Evolutionary conservation across 176 grass and related monocot genomes (phyloP), one percentile per base, ranked within the genome.

Genomic region (Bothriochloa decipiens): DNA sequence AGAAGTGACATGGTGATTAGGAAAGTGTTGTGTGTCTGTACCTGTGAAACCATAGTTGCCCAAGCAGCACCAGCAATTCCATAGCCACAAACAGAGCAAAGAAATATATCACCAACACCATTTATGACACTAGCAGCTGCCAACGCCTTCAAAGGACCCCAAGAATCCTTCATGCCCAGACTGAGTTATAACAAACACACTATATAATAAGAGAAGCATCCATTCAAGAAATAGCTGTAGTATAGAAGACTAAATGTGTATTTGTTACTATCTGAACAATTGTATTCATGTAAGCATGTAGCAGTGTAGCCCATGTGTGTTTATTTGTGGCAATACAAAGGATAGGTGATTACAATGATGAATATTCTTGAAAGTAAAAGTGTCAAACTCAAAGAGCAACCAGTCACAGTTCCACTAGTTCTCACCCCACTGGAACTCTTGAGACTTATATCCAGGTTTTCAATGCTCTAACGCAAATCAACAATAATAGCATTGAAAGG

Each of bases 1-100:
- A 58, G 78, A 57, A 70, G 49, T 62, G 20, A 7, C 20, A 4
- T 53, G 20, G 43, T 74, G 35, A 61, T 40, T 55, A 45, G 29
- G 55, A 77, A 77, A 81, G 35, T 60, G 76, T 66, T 68, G 35
- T 60, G 76, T 70, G 71, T 46, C 7, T 63, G 71, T 82, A 98
- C 96, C 89, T 98, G 96, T 20, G 96, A 98, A 82, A 95, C 73
- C 96, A 98, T 98, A 85, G 96, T 98, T 73, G 96, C 96, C 96
- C 91, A 98, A 86, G 96, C 96, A 81, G 96, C 96, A 81, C 96
- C 96, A 83, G 93, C 91, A 85, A 98, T 98, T 83, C 96, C 96
- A 80, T 92, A 95, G 12, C 83, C 81, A 87, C 85, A 98, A 75
- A 93, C 86, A 88, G 40, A 92, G 75, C 96, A 98, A 52, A 98